Evolutionary conservation across 345 rosid species (phyloP).

Genomic region (Limnanthes douglasii): DNA sequence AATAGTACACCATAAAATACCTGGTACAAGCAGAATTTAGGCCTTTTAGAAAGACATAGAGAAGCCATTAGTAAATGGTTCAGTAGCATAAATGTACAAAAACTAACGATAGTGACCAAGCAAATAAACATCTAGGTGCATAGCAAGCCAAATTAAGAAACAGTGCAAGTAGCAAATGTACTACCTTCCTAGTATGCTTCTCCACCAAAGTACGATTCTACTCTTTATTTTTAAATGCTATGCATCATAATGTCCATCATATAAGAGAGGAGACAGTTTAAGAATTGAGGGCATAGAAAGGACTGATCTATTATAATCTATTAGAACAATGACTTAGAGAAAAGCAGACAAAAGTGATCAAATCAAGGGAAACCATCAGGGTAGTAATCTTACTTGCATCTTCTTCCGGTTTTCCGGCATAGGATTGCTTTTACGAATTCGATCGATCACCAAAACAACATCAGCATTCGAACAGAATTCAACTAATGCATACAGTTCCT

Average conservation of each 20-base stretch:
- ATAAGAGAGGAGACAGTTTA: background rate
- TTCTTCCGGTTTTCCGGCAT: conserved; percentile 90
- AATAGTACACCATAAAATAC: conserved; percentile 78
- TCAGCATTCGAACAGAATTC: conserved; percentile 40
- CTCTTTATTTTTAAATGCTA: no score
- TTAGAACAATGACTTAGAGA: background rate
- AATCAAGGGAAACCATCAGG: conserved; percentile 1
- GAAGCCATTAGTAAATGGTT: conserved; percentile 2
- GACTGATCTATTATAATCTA: no score
- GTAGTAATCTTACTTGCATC: conserved; percentile 47
- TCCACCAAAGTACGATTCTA: no score
- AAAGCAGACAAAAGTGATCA: background rate
- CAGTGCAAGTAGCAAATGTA: no score
- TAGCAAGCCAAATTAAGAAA: no score
- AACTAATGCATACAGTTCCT: conserved; percentile 50
- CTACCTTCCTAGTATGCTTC: no score
- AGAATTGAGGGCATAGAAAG: background rate
- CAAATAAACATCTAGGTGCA: no score
- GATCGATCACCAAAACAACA: conserved; percentile 28
- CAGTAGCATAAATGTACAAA: background rate
- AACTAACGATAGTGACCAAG: background rate
- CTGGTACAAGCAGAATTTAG: conserved; percentile 25
- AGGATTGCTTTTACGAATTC: conserved; percentile 55
- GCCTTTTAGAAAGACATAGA: background rate
- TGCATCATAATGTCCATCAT: no score